Base-by-base conservation (phyloP, 2,329 filamentous ascomycete species). In the Cylindrodendrum hubeiense region DNA sequence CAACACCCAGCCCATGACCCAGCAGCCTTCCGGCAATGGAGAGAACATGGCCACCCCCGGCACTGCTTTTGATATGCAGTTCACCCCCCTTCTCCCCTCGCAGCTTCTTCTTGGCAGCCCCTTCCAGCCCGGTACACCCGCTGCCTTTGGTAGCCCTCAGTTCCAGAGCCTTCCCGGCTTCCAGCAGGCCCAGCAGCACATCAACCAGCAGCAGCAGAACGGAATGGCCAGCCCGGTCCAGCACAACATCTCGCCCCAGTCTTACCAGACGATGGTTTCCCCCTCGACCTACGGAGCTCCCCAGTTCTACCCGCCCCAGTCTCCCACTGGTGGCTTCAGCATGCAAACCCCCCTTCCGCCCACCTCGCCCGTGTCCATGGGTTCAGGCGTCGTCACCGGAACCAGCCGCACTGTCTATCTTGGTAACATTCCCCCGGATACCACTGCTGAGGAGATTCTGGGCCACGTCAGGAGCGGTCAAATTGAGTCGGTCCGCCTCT, bases 351-450 rank as follows among this genome's bases (percentile, higher is more conserved):
- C 82, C 60, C 84, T 89, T 78, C 85, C 85, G 77, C 90, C 93
- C 39, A 91, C 90, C 43, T 93, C 93, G 17, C 91, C 93, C 10
- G 90, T 95, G 71, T 88, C 90, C 24, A 90, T 95, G 83, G 88
- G 88, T 30, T 90, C 93, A n/a, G 92, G 92, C 50, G 87, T 97
- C 67, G 89, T 97, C 47, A 94, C 93, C 52, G 93, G 94, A 55
- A 97, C 95, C 10, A 98, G 95, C 86, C 90, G 96, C 72, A 99
- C 96, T 4, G 96, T 99, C 46, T 99, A 99, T 78, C 85, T 99
- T 56, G 96, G 96, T 69, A 99, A 99, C 81, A 98, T 99, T 65
- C 96, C 96, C n/a, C 93, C 95, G 26, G 96, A 99, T 83, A 99
- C 96, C 8, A 91, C 93, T 53, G 95, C 96, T 9, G 96, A 99